A percentile compares a stretch with the other conserved stretches of the same genome.
phyloP scores from a whole-genome alignment of 768 basidiomycete genomes.

The Lyophyllum atratum region DNA sequence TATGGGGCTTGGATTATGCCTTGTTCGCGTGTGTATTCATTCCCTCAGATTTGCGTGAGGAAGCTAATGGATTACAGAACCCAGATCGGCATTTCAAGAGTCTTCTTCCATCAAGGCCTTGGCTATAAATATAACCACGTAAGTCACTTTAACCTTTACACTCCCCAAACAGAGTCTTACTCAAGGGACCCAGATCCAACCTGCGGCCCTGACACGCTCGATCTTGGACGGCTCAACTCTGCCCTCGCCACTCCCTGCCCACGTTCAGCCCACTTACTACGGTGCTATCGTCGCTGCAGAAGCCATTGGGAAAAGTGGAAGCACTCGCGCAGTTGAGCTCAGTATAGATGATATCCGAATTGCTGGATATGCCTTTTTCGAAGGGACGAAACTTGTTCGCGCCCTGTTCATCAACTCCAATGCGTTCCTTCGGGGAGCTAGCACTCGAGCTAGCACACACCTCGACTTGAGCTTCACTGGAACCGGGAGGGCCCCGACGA shows the following conservation, averaged over 20 bases:
- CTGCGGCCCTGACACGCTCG: constrained; percentile 55
- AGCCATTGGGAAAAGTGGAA: constrained; percentile 51
- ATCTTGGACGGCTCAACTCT: constrained; percentile 56
- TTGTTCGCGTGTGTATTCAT: constrained; percentile 38
- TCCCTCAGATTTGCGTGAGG: neutral
- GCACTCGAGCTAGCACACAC: constrained; percentile 41
- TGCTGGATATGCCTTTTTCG: constrained; percentile 66
- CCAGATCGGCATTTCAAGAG: constrained; percentile 46
- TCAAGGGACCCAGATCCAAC: constrained; percentile 53
- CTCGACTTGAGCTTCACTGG: constrained; percentile 41
- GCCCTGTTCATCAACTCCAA: constrained; percentile 62
- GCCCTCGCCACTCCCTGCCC: constrained; percentile 50
- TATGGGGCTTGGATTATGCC: constrained; percentile 61
- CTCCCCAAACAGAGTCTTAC: neutral
- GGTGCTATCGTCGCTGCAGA: constrained; percentile 61
- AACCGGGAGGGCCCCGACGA: constrained; percentile 13
- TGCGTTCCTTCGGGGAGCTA: constrained; percentile 43
- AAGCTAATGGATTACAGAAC: constrained; percentile 5
- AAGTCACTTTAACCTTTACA: constrained; percentile 1
- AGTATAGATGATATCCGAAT: constrained; percentile 45
- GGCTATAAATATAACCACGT: constrained; percentile 75
- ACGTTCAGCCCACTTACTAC: constrained; percentile 70
- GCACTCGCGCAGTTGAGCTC: constrained; percentile 48
- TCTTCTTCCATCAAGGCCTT: constrained; percentile 69
- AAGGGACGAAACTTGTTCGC: constrained; percentile 40